Percentiles rank a stretch among this genome's conserved stretches.
These are phyloP conservation scores for Primulina tabacum DNA, from an alignment of 257 asterid species.

Conservation along the genomic window DNA sequence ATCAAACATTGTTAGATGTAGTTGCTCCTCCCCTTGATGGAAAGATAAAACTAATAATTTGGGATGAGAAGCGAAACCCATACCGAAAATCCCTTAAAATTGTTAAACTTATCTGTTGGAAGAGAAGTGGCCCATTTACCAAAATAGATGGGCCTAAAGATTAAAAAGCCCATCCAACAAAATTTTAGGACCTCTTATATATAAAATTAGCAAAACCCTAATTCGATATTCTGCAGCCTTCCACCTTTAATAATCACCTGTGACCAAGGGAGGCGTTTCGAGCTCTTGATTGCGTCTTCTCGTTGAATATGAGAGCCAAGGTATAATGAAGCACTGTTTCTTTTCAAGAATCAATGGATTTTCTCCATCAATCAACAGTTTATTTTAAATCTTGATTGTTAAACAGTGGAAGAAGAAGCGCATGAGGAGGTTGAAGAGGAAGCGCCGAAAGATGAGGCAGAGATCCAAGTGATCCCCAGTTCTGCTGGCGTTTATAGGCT, in stretches of 20 bases:
- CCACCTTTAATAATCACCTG: neutral
- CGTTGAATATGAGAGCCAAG: neutral
- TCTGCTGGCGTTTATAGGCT: neutral
- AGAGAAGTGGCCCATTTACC: neutral
- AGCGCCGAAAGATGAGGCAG: conserved; percentile 62
- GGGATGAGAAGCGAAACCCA: too few relatives aligned
- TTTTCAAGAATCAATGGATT: neutral
- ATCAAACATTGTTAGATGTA: too few relatives aligned
- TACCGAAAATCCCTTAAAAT: too few relatives aligned
- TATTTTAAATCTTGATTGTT: neutral
- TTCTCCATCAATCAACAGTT: neutral
- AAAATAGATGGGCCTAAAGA: neutral
- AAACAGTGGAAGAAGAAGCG: conserved; percentile 63
- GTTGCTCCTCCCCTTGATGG: too few relatives aligned
- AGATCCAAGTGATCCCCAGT: conserved; percentile 38
- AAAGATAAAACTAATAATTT: too few relatives aligned
- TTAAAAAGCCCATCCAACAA: neutral
- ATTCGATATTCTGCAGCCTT: neutral
- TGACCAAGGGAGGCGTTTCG: neutral
- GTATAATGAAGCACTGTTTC: neutral
- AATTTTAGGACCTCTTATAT: neutral
- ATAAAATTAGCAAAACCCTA: neutral
- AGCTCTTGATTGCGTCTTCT: neutral
- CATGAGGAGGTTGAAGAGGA: conserved; percentile 63
- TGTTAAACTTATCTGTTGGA: too few relatives aligned